These are phyloP conservation scores for Shiraia bambusicola DNA, from an alignment of 2,329 filamentous ascomycete genomes.

Conservation along the genomic window DNA sequence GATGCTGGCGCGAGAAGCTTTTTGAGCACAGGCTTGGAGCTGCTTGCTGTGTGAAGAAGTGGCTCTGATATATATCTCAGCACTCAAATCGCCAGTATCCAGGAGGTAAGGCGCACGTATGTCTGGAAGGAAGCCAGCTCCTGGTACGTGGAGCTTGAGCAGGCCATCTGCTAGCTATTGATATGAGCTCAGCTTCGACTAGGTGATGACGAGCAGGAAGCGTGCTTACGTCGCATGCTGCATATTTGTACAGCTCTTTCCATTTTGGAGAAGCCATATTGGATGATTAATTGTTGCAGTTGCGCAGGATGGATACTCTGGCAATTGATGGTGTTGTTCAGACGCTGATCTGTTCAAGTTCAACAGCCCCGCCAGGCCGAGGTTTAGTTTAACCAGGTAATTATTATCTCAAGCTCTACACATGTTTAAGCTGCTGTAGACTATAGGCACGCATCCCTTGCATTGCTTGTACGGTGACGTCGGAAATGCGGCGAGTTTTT, in stretches of 20 bases:
- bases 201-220: neutral
- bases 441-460: no score
- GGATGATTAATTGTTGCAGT: neutral
- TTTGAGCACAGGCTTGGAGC: conserved; percentile 18
- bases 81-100: no score
- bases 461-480: no score
- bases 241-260: conserved; percentile 36
- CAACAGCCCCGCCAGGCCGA: conserved; percentile 23
- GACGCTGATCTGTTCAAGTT: conserved; percentile 2
- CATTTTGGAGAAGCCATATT: conserved; percentile 31
- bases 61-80: conserved; percentile 25
- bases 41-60: conserved; percentile 24
- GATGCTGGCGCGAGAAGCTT: conserved; percentile 57
- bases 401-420: neutral
- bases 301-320: neutral
- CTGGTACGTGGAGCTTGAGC: conserved; percentile 66
- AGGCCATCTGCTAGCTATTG: conserved; percentile 66
- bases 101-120: conserved; percentile 49
- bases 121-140: conserved; percentile 68
- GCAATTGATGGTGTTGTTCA: neutral
- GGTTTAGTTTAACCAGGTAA: no score
- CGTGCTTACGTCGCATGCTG: conserved; percentile 37
- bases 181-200: conserved; percentile 13
- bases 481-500: no score
- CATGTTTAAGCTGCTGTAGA: neutral